A percentile compares a stretch with the other conserved stretches of the same genome.
phyloP scores from a whole-genome alignment of 176 grass and related monocot genomes.

The Avena eriantha region DNA sequence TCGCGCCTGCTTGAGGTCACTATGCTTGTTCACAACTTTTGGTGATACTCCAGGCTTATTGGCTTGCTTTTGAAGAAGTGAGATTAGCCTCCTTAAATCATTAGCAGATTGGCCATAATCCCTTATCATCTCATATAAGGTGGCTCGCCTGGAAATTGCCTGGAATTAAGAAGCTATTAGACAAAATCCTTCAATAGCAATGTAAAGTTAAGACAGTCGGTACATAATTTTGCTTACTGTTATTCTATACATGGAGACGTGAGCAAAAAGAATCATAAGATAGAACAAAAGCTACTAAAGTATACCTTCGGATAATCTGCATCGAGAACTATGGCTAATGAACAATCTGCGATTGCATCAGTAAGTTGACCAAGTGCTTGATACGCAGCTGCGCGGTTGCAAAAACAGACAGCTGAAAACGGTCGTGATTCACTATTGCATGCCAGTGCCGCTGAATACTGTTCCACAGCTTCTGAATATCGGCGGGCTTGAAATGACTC shows the following conservation, averaged over 20 bases:
- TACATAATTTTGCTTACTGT: neutral
- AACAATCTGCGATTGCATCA: constrained; percentile 98
- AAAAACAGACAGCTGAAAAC: constrained; percentile 89
- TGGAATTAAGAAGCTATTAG: constrained; percentile 53
- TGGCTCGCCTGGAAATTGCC: constrained; percentile 96
- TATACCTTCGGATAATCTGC: constrained; percentile 85
- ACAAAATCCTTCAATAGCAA: constrained; percentile 32
- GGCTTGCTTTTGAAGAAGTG: constrained; percentile 70
- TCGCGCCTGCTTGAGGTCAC: constrained; percentile 65
- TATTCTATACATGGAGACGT: constrained; percentile 27
- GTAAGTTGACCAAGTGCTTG: constrained; percentile 94
- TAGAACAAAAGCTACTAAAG: constrained; percentile 19
- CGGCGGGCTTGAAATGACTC: constrained; percentile 82
- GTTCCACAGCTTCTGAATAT: constrained; percentile 84
- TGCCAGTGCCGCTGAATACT: constrained; percentile 80
- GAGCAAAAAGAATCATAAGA: constrained; percentile 27
- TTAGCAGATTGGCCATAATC: constrained; percentile 83
- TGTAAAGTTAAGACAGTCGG: constrained; percentile 4
- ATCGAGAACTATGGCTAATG: constrained; percentile 94
- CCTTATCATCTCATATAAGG: constrained; percentile 95
- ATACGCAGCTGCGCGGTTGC: constrained; percentile 93
- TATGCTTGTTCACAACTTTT: constrained; percentile 63
- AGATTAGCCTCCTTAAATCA: constrained; percentile 74
- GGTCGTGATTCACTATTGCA: constrained; percentile 73
- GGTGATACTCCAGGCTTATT: constrained; percentile 48